Conservation (phyloP, 371 early-diverging fungal genomes). For the Mucor mucedo region DNA sequence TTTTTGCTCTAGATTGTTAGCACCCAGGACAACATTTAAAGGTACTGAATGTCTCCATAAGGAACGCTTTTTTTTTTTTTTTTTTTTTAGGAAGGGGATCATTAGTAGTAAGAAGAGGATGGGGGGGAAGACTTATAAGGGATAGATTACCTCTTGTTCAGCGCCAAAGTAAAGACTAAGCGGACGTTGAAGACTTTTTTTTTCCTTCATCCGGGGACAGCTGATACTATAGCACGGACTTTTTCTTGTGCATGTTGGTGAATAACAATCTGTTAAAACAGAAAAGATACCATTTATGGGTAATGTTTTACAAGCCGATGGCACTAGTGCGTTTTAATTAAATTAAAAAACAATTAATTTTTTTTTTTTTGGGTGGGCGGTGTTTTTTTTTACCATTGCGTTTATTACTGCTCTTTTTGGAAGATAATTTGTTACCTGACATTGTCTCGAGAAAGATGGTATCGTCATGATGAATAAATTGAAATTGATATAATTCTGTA, state of each 20-base stretch:
- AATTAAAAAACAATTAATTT: background rate
- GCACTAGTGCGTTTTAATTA: constrained; percentile 12
- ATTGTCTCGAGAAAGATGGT: constrained; percentile 44
- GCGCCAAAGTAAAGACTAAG: background rate
- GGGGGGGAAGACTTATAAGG: background rate
- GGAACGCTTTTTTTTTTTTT: constrained; percentile 4
- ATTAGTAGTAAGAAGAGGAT: background rate
- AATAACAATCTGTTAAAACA: constrained; percentile 68
- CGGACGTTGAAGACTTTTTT: constrained; percentile 5
- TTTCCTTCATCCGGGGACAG: constrained; percentile 57
- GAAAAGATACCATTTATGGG: constrained; percentile 66
- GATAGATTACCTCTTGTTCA: constrained; percentile 15
- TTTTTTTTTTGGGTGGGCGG: background rate
- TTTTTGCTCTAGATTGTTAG: constrained; percentile 28
- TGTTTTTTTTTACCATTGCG: background rate
- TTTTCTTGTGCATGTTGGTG: constrained; percentile 65
- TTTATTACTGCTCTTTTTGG: background rate
- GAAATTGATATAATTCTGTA: constrained; percentile 20
- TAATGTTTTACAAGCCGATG: constrained; percentile 17
- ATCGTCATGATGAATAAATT: constrained; percentile 5
- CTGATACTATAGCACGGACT: constrained; percentile 62
- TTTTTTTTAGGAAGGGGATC: too few species aligned
- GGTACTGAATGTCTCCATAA: constrained; percentile 41
- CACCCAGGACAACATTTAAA: constrained; percentile 21
- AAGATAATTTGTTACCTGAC: constrained; percentile 45